phyloP scores from a whole-genome alignment of 2,329 filamentous ascomycete genomes.

The Sporothrix phasma region DNA sequence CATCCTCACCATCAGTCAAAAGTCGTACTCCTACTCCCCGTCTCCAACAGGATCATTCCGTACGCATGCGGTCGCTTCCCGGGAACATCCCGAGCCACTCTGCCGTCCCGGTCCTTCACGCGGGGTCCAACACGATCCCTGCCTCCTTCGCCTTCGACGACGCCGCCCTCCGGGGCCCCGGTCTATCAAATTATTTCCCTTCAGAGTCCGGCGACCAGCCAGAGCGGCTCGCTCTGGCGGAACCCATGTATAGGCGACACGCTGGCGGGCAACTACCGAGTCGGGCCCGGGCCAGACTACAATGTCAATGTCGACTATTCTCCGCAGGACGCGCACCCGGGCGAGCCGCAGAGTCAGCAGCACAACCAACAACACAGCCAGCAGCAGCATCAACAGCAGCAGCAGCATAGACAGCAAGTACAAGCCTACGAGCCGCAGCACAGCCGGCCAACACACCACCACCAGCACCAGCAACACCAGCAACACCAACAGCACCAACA shows the following conservation, averaged over 20 bases:
- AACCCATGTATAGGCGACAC: conserved; percentile 62
- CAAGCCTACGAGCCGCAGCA: too few species aligned
- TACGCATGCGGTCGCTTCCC: conserved; percentile 3
- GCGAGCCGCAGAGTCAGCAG: conserved; percentile 53
- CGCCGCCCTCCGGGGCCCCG: conserved; percentile 44
- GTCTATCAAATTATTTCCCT: conserved; percentile 48
- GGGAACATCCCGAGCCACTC: background rate
- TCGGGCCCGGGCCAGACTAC: conserved; percentile 54
- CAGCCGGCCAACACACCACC: conserved; percentile 33
- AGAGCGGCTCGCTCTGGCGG: conserved; percentile 69
- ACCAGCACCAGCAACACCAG: conserved; percentile 38
- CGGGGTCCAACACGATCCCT: conserved; percentile 5
- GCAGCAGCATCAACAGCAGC: conserved; percentile 19
- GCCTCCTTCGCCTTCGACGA: conserved; percentile 26
- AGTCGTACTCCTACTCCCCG: too few species aligned
- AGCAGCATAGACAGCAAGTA: conserved; percentile 12
- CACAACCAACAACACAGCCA: conserved; percentile 46
- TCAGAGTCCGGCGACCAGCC: conserved; percentile 57
- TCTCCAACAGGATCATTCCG: background rate
- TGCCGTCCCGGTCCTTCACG: background rate
- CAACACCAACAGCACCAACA: conserved; percentile 37
- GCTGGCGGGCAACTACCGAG: conserved; percentile 66
- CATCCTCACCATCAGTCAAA: background rate
- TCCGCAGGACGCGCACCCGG: conserved; percentile 55
- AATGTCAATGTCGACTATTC: conserved; percentile 69